Conservation (phyloP, 2,329 filamentous ascomycete species). For the Microdochium bolleyi region DNA sequence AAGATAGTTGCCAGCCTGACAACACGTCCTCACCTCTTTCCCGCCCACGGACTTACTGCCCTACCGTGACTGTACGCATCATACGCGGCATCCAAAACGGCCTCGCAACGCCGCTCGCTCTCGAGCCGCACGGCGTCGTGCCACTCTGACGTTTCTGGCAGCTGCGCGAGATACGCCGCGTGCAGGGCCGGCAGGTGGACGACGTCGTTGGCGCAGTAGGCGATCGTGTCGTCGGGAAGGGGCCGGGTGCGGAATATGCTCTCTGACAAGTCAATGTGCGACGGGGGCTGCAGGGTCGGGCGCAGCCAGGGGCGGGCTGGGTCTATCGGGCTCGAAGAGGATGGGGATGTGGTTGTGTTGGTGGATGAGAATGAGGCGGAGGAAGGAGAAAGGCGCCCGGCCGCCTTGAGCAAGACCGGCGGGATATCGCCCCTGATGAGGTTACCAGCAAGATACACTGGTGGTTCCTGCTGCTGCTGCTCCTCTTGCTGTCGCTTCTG, state of each 20-base stretch:
- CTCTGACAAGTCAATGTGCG: background rate
- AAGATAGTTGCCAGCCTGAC: too few species aligned
- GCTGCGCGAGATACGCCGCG: background rate
- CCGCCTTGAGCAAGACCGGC: too few species aligned
- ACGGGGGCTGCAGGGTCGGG: background rate
- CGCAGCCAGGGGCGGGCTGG: background rate
- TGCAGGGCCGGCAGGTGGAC: background rate
- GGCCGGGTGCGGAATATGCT: background rate
- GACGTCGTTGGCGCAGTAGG: background rate
- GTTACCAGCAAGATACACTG: too few species aligned
- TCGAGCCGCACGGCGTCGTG: background rate
- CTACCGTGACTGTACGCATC: too few species aligned
- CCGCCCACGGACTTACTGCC: too few species aligned
- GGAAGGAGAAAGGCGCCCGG: too few species aligned
- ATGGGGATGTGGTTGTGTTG: background rate
- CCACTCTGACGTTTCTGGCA: background rate
- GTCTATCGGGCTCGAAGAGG: background rate
- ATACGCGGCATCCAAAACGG: background rate
- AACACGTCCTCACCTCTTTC: too few species aligned
- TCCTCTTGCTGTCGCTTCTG: background rate
- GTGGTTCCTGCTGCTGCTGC: background rate
- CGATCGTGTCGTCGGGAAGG: background rate
- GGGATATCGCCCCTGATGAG: too few species aligned
- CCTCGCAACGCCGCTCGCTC: background rate
- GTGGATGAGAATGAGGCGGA: too few species aligned